Percentiles rank a stretch among this genome's conserved stretches.
Conservation (phyloP, 257 asterid species). For the Orobanche coerulescens region DNA sequence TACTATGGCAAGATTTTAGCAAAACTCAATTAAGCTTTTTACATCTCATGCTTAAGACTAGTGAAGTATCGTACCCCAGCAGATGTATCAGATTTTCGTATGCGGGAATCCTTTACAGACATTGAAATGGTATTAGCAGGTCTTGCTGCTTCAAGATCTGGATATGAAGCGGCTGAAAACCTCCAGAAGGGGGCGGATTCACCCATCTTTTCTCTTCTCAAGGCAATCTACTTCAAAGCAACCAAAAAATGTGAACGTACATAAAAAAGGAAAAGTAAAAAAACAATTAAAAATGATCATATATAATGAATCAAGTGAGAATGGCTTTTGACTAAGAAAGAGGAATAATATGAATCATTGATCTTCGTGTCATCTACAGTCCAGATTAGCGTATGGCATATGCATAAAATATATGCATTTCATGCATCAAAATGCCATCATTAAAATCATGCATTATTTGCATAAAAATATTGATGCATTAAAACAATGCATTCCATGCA, state of each 20-base stretch:
- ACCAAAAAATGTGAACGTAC: slow-evolving; percentile 7
- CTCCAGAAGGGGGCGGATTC: slow-evolving; percentile 99
- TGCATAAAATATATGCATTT: no score
- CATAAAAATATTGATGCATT: no score
- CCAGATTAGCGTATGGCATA: no score
- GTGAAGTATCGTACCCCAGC: slow-evolving; percentile 45
- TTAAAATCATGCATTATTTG: no score
- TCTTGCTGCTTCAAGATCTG: slow-evolving; percentile 73
- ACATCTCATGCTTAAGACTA: slow-evolving; percentile 6
- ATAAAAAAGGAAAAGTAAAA: slow-evolving; percentile 3
- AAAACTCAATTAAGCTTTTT: not conserved
- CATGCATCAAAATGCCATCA: no score
- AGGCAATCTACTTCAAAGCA: slow-evolving; percentile 62
- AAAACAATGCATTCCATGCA: no score
- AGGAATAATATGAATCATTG: no score
- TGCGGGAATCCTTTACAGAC: slow-evolving; percentile 26
- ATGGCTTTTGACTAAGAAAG: no score
- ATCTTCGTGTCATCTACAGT: no score
- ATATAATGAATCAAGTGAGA: no score
- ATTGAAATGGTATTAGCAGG: slow-evolving; percentile 38
- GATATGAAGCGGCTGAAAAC: slow-evolving; percentile 97
- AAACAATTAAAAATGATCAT: not conserved
- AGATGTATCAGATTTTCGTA: slow-evolving; percentile 45
- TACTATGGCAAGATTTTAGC: not conserved
- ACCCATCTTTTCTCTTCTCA: slow-evolving; percentile 96